phyloP scores from a whole-genome alignment of 345 rosid species.

The Salix brachista region DNA sequence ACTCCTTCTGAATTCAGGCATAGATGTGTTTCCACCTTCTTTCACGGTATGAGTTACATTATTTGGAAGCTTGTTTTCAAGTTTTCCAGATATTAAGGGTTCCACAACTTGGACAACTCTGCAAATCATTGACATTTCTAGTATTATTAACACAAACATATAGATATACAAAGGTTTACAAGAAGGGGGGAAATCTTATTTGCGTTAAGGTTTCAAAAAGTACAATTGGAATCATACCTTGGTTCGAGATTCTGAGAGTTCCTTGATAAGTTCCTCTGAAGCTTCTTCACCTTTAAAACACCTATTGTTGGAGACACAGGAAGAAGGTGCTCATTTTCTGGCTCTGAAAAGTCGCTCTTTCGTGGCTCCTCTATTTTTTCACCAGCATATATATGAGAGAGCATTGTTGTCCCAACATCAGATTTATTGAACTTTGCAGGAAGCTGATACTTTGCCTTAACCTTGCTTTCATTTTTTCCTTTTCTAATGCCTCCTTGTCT shows the following conservation, averaged over 20 bases:
- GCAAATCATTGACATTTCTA: constrained; percentile 12
- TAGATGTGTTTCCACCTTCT: constrained; percentile 42
- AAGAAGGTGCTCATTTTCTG: constrained; percentile 54
- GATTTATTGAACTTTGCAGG: constrained; percentile 51
- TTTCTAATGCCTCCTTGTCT: constrained; percentile 79
- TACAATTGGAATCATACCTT: constrained; percentile 39
- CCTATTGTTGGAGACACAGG: constrained; percentile 36
- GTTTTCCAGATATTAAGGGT: constrained; percentile 32
- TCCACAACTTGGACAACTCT: constrained; percentile 49
- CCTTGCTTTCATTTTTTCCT: constrained; percentile 55
- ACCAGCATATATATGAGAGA: constrained; percentile 38
- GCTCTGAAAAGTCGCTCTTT: constrained; percentile 65
- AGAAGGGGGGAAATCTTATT: background rate
- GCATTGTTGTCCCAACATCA: constrained; percentile 44
- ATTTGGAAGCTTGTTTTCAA: constrained; percentile 44
- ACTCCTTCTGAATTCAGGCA: constrained; percentile 64
- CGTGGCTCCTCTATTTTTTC: constrained; percentile 56
- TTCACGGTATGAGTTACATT: constrained; percentile 29
- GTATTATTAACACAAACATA: background rate
- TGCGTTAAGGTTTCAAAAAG: background rate
- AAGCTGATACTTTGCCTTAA: constrained; percentile 55
- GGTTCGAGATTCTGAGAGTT: constrained; percentile 52
- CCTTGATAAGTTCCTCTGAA: constrained; percentile 45
- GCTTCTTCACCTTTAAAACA: constrained; percentile 43
- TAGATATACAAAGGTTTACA: background rate